Conservation (phyloP, 306 rosid genomes). For the Casuarina glauca region DNA sequence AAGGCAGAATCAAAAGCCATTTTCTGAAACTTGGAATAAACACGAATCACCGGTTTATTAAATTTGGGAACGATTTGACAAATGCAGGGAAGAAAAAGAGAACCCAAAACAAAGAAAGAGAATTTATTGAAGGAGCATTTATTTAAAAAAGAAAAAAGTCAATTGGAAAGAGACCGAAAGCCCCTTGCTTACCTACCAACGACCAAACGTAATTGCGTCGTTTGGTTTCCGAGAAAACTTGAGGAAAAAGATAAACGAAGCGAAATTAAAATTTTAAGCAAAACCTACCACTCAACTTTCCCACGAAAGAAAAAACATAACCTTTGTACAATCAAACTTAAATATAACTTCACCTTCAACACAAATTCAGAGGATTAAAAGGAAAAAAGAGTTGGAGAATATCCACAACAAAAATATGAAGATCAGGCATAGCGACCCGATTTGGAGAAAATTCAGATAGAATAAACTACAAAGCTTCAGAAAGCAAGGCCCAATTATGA, state of each 20-base stretch:
- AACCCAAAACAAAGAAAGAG: too few relatives aligned
- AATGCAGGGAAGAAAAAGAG: not conserved
- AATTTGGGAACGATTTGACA: not conserved
- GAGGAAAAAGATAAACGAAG: constrained; percentile 21
- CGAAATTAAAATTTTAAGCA: constrained; percentile 12
- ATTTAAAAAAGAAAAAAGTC: constrained; percentile 24
- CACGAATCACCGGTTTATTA: not conserved
- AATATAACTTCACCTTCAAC: not conserved
- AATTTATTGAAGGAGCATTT: not conserved
- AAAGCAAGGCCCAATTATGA: not conserved
- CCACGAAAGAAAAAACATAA: not conserved
- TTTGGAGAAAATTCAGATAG: not conserved
- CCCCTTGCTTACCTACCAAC: constrained; percentile 57
- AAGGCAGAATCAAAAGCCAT: not conserved
- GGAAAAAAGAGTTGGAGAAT: not conserved
- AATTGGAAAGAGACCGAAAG: constrained; percentile 24
- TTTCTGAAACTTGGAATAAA: not conserved
- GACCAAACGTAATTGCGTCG: constrained; percentile 46
- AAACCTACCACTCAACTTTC: constrained; percentile 11
- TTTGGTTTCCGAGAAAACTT: constrained; percentile 40
- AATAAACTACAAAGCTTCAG: not conserved
- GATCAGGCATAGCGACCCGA: not conserved
- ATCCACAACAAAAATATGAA: not conserved
- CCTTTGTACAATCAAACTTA: not conserved
- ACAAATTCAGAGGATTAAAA: not conserved